Base-by-base conservation (phyloP, 768 basidiomycete species). In the Pleurotus salmoneostramineus region DNA sequence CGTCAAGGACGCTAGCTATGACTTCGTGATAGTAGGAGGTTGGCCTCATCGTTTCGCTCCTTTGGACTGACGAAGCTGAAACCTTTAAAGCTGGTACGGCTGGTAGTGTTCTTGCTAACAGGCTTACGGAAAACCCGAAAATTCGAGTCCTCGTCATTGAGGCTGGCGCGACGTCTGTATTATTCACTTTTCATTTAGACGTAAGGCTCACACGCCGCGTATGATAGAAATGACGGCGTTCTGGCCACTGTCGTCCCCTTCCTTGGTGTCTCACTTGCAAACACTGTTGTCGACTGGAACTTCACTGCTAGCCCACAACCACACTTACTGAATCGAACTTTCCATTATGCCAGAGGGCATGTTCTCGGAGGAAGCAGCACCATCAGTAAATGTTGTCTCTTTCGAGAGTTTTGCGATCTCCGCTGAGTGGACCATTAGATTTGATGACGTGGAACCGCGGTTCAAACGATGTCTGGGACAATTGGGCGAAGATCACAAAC, bases 241-340 rank as follows among this genome's bases (percentile, higher is more conserved):
- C 27, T 44, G 27, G 48, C 15, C 27, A 50, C 34, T 27, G 44
- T 40, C 21, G 48, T 60, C 10, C 59, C 59, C 11, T 60, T 60
- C 33, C 37, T 60, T 5, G 43, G 49, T 11, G 11, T 45, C 6
- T n/a, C 27, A 12, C 57, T 50, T 2, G 34, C 50, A 10, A 34
- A 60, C 34, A 51, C 50, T 21, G 50, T 31, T 6, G 50, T 51
- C n/a, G 50, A 71, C 56, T 71, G 71, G 71, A 70, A 71, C 49
- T 69, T 65, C 51, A 63, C 65, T 12, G 62, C 65, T 6, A 59
- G 51, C 7, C 62, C 62, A 5, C 66, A 68, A 56, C 6, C 54
- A 8, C 56, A 44, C n/a, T 49, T 68, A 5, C 57, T 58, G 50
- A 52, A 54, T 27, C 58, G 63, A 11, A 6, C 43, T 14, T 50